Base-by-base conservation (phyloP, 2,329 filamentous ascomycete species). In the Cryphonectria radicalis region DNA sequence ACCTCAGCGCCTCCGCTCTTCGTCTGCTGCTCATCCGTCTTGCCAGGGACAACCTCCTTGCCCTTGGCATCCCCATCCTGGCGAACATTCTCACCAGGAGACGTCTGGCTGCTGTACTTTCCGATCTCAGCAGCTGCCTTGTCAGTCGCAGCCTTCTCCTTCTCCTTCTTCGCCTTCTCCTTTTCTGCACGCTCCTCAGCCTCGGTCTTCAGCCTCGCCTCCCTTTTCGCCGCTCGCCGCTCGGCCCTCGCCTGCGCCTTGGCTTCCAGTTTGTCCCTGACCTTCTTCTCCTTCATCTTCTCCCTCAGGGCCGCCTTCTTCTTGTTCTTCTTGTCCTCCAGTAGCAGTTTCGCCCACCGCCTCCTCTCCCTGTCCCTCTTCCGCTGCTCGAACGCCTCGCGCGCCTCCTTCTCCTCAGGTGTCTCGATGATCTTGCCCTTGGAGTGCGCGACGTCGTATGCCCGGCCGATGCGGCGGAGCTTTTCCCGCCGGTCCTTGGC, bases 381-480 rank as follows among this genome's bases (percentile, higher is more conserved):
- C 7, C 83, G 82, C 67, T 81, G 83, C n/a, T 79, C 77, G 63
- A 83, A 86, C 0, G 84, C 85, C 79, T 87, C 86, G 65, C 84
- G 79, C 65, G 85, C 82, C 70, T 86, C 82, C 70, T 83, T 81
- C 75, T 85, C 83, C 76, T 87, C 84, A 35, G 84, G 79, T 35
- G 87, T 82, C 73, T 85, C 84, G 32, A 82, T 79, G 1, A 87
- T 83, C 73, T 85, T 84, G 1, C 86, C 88, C 77, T 90, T 90
- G 79, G 83, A 85, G 75, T 90, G 88, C 0, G 88, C 88, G 7
- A 90, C 76, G 74, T 90, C 88, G 72, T 90, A 90, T 0, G 88
- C 85, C 55, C 84, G 83, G 2, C 88, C 88, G 7, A 90, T 86
- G 55, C 87, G 85, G 1, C 86, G 84, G 2, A 90, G 81, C 78